Evolutionary conservation across 108 stramenopile genomes (phyloP).

Genomic region (Hondaea fermentalgiana): DNA sequence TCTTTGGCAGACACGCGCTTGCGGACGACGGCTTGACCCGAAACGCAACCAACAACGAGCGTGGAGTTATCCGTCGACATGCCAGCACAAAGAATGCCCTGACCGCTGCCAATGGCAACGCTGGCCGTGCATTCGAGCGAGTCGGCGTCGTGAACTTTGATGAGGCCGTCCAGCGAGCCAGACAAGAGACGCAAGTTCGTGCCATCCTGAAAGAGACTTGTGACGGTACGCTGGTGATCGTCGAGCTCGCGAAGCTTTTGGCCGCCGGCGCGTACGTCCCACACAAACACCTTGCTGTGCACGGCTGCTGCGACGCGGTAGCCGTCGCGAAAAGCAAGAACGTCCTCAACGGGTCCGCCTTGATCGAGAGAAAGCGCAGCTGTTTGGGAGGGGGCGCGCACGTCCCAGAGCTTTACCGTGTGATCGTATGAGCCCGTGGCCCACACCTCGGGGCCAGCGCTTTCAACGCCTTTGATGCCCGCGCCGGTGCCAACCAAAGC

Average conservation of each 20-base stretch:
- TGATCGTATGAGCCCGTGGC: conserved; percentile 34
- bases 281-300: conserved; percentile 13
- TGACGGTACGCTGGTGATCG: conserved; percentile 30
- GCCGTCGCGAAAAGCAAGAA: background rate
- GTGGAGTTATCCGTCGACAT: background rate
- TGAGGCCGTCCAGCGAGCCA: conserved; percentile 25
- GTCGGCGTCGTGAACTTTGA: conserved; percentile 27
- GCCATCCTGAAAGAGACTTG: conserved; percentile 8
- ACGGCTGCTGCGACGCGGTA: conserved; percentile 8
- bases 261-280: conserved; percentile 29
- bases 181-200: conserved; percentile 11
- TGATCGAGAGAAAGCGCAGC: background rate
- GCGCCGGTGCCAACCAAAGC: background rate
- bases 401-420: conserved; percentile 28
- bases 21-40: conserved; percentile 13
- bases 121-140: background rate
- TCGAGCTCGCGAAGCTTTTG: background rate
- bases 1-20: background rate
- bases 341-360: conserved; percentile 13
- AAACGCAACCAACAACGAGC: conserved; percentile 14
- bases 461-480: background rate
- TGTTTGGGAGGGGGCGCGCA: background rate
- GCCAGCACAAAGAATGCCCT: conserved; percentile 15
- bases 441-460: background rate
- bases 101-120: background rate